Evolutionary conservation across 2,329 filamentous ascomycete genomes (phyloP).

Genomic region (Zymoseptoria crescenta): DNA sequence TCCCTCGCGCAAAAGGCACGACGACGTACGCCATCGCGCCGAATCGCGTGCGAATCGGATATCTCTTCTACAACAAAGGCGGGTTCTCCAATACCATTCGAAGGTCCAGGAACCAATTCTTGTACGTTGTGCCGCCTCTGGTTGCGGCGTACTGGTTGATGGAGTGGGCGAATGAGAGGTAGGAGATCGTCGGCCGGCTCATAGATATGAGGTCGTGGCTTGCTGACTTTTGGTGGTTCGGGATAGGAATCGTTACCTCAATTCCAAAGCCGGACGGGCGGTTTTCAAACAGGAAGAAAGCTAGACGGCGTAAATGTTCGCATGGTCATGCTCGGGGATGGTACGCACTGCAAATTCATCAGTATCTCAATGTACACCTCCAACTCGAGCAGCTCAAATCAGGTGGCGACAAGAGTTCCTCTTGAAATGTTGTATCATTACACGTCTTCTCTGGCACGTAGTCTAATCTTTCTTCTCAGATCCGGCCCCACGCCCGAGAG

Average conservation of each 20-base stretch:
- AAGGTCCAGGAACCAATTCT: slow-evolving; percentile 4
- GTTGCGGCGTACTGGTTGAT: slow-evolving; percentile 2
- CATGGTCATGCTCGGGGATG: too few species aligned
- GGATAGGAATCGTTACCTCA: slow-evolving; percentile 4
- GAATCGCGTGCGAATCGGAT: slow-evolving; percentile 1
- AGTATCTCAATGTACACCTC: background rate
- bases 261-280: slow-evolving; percentile 2
- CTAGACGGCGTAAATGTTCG: too few species aligned
- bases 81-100: slow-evolving; percentile 2
- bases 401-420: background rate
- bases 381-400: background rate
- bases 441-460: slow-evolving; percentile 9
- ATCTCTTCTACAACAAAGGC: slow-evolving; percentile 1
- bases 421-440: slow-evolving; percentile 1
- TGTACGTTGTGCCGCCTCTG: slow-evolving; percentile 5
- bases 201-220: background rate
- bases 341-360: background rate
- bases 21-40: slow-evolving; percentile 3
- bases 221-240: background rate
- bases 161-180: slow-evolving; percentile 5
- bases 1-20: background rate
- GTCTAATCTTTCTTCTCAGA: slow-evolving; percentile 7
- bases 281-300: background rate
- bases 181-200: background rate
- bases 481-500: slow-evolving; percentile 8